Evolutionary conservation across 2,329 filamentous ascomycete genomes (phyloP), one percentile per base, ranked within the genome.

Genomic region (Neonectria neomacrospora): DNA sequence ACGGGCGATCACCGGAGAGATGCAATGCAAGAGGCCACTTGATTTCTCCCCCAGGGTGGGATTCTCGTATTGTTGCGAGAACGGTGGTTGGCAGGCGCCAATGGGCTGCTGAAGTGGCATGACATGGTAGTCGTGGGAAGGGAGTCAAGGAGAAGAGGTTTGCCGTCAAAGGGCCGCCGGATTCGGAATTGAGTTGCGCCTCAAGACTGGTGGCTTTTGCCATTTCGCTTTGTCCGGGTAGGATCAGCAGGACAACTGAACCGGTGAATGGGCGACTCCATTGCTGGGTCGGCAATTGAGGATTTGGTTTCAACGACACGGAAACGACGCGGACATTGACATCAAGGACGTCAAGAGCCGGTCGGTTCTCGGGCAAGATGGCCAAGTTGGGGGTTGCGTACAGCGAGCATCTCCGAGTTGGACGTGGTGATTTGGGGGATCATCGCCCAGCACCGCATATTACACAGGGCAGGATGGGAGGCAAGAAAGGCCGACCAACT

Each of bases 121-220:
- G 50, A 54, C 51, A 30, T 34, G 14, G 5, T n/a, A 55, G 48
- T 23, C 39, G 26, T 52, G 30, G 30, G 22, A 52, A 39, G 18
- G 41, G 18, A 22, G 12, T 22, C 41, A 20, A 44, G 2, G 3
- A n/a, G 14, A 14, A 37, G 2, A 37, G 28, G 47, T 59, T 39
- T 59, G 39, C 41, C 56, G 56, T 30, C 41, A 45, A 44, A 20
- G 45, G 14, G 48, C 56, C 28, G 39, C 56, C 56, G 56, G 48
- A 59, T 59, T 47, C 30, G 47, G 56, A 59, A 59, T 59, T 59
- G 56, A 59, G 56, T 59, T 59, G 56, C 52, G 48, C 26, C 39
- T 53, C 47, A 22, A 47, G 37, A 23, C 32, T 47, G 39, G 58
- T 61, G 58, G 58, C 58, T 54, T 61, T 54, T 55, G 32, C 32